These are phyloP conservation scores for Carallia pectinifolia DNA, from an alignment of 345 rosid species.

Conservation along the genomic window DNA sequence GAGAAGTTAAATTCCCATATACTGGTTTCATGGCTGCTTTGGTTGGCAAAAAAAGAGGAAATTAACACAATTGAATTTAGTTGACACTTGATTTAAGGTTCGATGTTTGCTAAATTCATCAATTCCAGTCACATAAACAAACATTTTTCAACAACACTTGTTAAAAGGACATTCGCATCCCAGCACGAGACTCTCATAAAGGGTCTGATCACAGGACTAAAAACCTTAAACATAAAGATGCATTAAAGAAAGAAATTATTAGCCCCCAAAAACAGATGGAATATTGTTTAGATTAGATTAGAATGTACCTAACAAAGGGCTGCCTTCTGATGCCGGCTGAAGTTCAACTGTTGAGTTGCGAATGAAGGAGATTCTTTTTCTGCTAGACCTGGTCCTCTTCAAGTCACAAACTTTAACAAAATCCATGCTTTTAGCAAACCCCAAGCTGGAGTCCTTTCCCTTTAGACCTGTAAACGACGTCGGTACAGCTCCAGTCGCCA, in stretches of 20 bases:
- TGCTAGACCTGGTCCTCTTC: conserved; percentile 46
- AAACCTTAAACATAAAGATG: no score
- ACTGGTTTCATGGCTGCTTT: no score
- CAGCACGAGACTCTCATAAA: no score
- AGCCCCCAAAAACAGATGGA: neutral
- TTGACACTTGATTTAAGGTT: no score
- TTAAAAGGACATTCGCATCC: no score
- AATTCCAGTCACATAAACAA: no score
- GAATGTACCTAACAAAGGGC: conserved; percentile 71
- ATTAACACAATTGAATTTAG: no score
- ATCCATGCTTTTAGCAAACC: conserved; percentile 58
- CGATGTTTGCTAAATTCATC: no score
- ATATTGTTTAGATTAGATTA: neutral
- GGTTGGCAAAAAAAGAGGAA: no score
- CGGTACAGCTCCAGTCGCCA: conserved; percentile 81
- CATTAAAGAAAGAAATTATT: neutral
- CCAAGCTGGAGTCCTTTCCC: conserved; percentile 49
- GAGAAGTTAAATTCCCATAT: no score
- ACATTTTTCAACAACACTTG: no score
- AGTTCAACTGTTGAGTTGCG: conserved; percentile 70
- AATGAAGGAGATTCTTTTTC: conserved; percentile 49
- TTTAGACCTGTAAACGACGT: conserved; percentile 66
- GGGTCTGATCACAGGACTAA: no score
- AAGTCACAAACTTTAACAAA: conserved; percentile 62
- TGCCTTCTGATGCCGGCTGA: conserved; percentile 80